Percentiles rank a stretch among this genome's conserved stretches.
phyloP scores from a whole-genome alignment of 2,329 filamentous ascomycete genomes.

The Pseudogymnoascus verrucosus region DNA sequence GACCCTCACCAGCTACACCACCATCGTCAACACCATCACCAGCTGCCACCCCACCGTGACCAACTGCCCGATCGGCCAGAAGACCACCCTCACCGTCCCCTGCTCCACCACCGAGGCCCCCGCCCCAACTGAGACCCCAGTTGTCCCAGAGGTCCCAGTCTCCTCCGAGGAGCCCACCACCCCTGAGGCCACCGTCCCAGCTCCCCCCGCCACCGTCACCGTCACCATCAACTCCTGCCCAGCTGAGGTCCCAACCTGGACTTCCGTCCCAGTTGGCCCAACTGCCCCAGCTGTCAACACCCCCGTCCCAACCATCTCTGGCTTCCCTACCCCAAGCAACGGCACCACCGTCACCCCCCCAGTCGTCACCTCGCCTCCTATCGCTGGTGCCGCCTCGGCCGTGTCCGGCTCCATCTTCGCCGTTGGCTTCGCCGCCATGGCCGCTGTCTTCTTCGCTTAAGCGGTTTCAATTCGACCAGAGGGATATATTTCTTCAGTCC shows the following conservation, averaged over 20 bases:
- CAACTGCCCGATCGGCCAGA: slow-evolving; percentile 11
- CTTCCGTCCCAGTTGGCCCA: slow-evolving; percentile 5
- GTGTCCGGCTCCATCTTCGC: slow-evolving; percentile 27
- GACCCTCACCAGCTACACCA: slow-evolving; percentile 8
- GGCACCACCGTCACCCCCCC: slow-evolving; percentile 14
- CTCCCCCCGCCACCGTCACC: slow-evolving; percentile 23
- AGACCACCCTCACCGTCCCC: slow-evolving; percentile 20
- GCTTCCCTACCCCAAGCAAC: slow-evolving; percentile 15
- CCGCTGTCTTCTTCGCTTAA: slow-evolving; percentile 29
- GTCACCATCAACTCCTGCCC: slow-evolving; percentile 35
- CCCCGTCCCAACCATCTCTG: slow-evolving; percentile 5
- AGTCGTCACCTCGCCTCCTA: slow-evolving; percentile 15
- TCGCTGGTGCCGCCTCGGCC: slow-evolving; percentile 26
- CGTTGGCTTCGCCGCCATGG: slow-evolving; percentile 18
- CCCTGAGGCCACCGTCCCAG: slow-evolving; percentile 11
- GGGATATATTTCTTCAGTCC: not conserved
- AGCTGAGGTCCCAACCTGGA: slow-evolving; percentile 21
- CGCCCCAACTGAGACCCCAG: slow-evolving; percentile 21
- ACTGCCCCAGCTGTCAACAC: not conserved
- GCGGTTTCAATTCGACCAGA: slow-evolving; percentile 11
- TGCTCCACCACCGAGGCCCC: slow-evolving; percentile 23
- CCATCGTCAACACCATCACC: slow-evolving; percentile 16
- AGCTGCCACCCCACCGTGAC: slow-evolving; percentile 12
- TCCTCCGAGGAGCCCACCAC: slow-evolving; percentile 14
- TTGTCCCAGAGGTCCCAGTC: slow-evolving; percentile 20